These are phyloP conservation scores for Chamaecrista fasciculata DNA, from an alignment of 306 rosid genomes.

Conservation along the genomic window DNA sequence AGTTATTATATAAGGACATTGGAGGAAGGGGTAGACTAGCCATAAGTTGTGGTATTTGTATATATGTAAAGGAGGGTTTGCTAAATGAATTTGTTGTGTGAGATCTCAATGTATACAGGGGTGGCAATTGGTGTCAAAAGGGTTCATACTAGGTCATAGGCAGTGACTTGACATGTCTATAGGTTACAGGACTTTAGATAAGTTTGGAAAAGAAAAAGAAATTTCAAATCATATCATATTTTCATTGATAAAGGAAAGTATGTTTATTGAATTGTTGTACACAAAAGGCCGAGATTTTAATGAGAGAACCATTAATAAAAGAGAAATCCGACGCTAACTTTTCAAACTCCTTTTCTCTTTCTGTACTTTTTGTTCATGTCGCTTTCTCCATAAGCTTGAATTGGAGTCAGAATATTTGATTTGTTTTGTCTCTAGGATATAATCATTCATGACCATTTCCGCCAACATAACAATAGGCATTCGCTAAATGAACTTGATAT, in stretches of 20 bases:
- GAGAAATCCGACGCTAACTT: neutral
- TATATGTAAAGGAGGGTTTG: constrained; percentile 6
- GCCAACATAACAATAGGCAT: constrained; percentile 23
- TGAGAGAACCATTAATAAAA: neutral
- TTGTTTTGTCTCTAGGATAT: constrained; percentile 51
- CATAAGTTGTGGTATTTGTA: constrained; percentile 20
- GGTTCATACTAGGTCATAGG: neutral
- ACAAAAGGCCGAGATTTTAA: neutral
- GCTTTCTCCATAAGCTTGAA: constrained; percentile 52
- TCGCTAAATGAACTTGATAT: neutral
- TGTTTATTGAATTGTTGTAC: neutral
- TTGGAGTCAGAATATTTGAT: constrained; percentile 46
- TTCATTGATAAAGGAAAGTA: neutral
- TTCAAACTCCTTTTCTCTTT: neutral
- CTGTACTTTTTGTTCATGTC: constrained; percentile 9
- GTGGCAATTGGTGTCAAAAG: neutral
- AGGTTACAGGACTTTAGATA: neutral
- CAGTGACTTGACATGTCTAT: neutral
- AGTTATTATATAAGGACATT: neutral
- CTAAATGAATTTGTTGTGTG: neutral
- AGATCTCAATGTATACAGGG: neutral
- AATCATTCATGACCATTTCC: constrained; percentile 63
- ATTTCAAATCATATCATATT: neutral
- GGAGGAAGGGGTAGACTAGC: constrained; percentile 1
- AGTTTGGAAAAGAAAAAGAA: too few species aligned